phyloP scores from a whole-genome alignment of 2,329 filamentous ascomycete species.

The Septoria linicola region DNA sequence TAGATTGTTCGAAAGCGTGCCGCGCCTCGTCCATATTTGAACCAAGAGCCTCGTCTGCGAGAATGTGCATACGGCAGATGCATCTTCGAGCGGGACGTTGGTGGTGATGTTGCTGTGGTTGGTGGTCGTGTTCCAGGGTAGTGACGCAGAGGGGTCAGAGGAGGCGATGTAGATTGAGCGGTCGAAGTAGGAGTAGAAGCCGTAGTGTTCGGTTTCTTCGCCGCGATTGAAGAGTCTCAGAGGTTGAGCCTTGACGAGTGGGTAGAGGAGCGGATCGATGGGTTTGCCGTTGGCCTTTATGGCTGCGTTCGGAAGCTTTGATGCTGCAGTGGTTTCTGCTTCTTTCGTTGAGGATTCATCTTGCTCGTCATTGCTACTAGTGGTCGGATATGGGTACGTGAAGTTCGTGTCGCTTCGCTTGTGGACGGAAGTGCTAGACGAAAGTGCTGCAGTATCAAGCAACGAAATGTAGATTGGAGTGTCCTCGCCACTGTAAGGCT shows the following conservation, averaged over 20 bases:
- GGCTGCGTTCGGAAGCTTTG: slow-evolving; percentile 62
- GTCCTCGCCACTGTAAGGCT: slow-evolving; percentile 74
- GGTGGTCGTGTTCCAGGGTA: slow-evolving; percentile 41
- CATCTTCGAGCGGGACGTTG: slow-evolving; percentile 26
- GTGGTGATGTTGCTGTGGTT: slow-evolving; percentile 29
- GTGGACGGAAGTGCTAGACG: slow-evolving; percentile 26
- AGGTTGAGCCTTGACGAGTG: slow-evolving; percentile 68
- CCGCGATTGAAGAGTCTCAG: slow-evolving; percentile 83
- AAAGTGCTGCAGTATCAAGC: slow-evolving; percentile 45
- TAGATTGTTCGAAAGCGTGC: slow-evolving; percentile 5
- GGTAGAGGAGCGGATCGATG: slow-evolving; percentile 69
- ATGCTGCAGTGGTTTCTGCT: slow-evolving; percentile 49
- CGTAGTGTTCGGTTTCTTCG: slow-evolving; percentile 78
- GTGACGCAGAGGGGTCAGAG: slow-evolving; percentile 28
- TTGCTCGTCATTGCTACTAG: neutral
- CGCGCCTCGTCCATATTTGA: slow-evolving; percentile 60
- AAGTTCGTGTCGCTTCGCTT: slow-evolving; percentile 20
- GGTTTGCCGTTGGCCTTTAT: slow-evolving; percentile 69
- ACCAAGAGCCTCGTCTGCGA: slow-evolving; percentile 61
- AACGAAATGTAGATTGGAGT: slow-evolving; percentile 88
- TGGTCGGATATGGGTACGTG: slow-evolving; percentile 31
- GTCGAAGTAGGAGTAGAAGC: slow-evolving; percentile 87
- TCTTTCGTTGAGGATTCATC: slow-evolving; percentile 7
- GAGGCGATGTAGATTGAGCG: slow-evolving; percentile 74
- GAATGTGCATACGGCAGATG: slow-evolving; percentile 49